Percentiles rank a stretch among this genome's conserved stretches.
These are phyloP conservation scores for Cynara cardunculus DNA, from an alignment of 129 eudicot species.

Conservation along the genomic window DNA sequence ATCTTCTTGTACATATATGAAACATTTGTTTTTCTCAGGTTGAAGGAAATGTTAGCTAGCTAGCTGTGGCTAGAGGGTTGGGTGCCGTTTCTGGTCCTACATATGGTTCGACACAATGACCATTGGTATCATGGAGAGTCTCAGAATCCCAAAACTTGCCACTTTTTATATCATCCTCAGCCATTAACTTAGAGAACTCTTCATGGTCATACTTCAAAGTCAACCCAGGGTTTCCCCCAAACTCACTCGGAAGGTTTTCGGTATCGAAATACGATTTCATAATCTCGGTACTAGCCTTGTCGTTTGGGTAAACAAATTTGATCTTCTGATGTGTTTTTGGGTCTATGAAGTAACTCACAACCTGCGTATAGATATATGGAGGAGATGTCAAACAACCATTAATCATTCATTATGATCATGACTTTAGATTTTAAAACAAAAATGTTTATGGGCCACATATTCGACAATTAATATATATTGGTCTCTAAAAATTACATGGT, in stretches of 20 bases:
- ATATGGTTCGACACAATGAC: background rate
- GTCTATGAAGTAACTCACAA: conserved; percentile 71
- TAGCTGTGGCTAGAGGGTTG: background rate
- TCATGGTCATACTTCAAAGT: conserved; percentile 67
- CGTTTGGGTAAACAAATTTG: conserved; percentile 66
- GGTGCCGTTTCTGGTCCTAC: background rate
- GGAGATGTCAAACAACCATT: background rate
- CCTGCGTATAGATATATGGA: conserved; percentile 34
- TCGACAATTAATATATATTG: no score
- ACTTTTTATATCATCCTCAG: conserved; percentile 58
- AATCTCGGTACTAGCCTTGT: conserved; percentile 59
- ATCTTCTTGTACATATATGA: background rate
- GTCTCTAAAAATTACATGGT: no score
- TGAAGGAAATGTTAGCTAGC: no score
- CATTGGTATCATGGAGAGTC: conserved; percentile 14
- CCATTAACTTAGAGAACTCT: conserved; percentile 80
- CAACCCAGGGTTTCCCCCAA: conserved; percentile 66
- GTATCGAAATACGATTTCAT: conserved; percentile 69
- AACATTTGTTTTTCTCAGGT: background rate
- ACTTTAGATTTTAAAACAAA: no score
- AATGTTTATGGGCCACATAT: no score
- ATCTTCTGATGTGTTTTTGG: conserved; percentile 68
- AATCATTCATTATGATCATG: no score
- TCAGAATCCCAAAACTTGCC: conserved; percentile 62
- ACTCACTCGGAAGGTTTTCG: conserved; percentile 82